Evolutionary conservation across 139 green algal species (phyloP), one percentile per base, ranked within the genome.

Genomic region (Zygnema cylindricum): DNA sequence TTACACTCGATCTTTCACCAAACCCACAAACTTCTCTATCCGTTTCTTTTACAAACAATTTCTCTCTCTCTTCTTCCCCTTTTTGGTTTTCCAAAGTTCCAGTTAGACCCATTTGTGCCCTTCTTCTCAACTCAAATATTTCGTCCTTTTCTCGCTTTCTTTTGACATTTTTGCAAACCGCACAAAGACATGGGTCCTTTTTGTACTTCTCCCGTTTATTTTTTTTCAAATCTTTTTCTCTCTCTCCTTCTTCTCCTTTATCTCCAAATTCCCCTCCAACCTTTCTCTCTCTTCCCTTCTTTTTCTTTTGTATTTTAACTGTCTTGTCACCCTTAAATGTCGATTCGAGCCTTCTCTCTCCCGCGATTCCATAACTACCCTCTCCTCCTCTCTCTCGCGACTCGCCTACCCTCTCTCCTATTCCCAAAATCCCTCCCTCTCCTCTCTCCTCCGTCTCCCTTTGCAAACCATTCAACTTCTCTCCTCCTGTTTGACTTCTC

Each of bases 121-220:
- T 25, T 30, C 30, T 73, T 30, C 57, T 73, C 30, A 35, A 30
- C 30, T 25, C 57, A 30, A 35, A 30, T 25, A 73, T 35, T 30
- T 25, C 57, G 57, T 30, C 30, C 30, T 25, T 30, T 25, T 73
- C 57, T 40, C 73, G 43, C 73, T 81, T 33, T 49, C 77, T 16
- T 35, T 33, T 49, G 77, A 32, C 16, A 32, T 84, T 21, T 2
- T 11, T 21, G 25, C 77, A 84, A 54, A 84, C 76, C 32, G 76
- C 77, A 11, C 77, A 84, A 21, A 22, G n/a, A 54, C 77, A 84
- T 55, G 77, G 75, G 32, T 84, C 77, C 77, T 84, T 84, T 7
- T 55, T 2, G 55, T 84, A 33, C 71, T 54, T 79, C 71, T 43
- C 36, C 71, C 71, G 21, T 7, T 16, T 79, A 11, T 11, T 43